A percentile compares a stretch with the other conserved stretches of the same genome.
These are phyloP conservation scores for Rhizopogon rudus DNA, from an alignment of 768 basidiomycete genomes.

Conservation along the genomic window DNA sequence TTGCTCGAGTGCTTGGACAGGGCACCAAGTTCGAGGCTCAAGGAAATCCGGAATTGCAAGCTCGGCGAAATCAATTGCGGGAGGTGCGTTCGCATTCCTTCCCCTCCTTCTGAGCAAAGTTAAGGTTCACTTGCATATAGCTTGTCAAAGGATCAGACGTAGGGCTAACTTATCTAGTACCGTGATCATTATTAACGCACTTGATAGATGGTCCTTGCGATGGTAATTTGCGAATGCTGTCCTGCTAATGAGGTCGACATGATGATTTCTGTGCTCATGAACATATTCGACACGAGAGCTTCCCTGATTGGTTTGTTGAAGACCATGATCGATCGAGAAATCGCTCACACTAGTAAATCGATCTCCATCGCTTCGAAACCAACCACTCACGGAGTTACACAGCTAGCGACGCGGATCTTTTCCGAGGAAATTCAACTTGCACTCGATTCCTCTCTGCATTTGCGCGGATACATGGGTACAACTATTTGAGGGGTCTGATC, in stretches of 20 bases:
- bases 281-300: conserved; percentile 76
- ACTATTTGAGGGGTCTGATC: conserved; percentile 79
- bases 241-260: conserved; percentile 75
- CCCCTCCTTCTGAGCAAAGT: conserved; percentile 3
- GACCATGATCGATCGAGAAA: conserved; percentile 81
- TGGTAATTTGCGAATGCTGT: conserved; percentile 87
- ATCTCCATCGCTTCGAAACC: neutral
- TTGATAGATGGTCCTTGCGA: conserved; percentile 63
- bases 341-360: conserved; percentile 63
- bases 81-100: conserved; percentile 41
- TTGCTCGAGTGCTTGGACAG: conserved; percentile 73
- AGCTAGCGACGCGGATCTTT: conserved; percentile 80
- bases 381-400: conserved; percentile 7
- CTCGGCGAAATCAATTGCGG: conserved; percentile 47
- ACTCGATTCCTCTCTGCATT: conserved; percentile 85
- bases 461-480: conserved; percentile 86
- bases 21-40: conserved; percentile 73
- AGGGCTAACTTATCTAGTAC: conserved; percentile 19
- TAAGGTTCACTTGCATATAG: conserved; percentile 30
- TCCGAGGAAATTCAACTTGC: conserved; percentile 84
- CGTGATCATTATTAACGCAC: conserved; percentile 6
- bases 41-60: conserved; percentile 42
- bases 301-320: conserved; percentile 73
- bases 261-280: conserved; percentile 80
- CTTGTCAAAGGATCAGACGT: conserved; percentile 73